Base-by-base conservation (phyloP, 1,284 basidiomycete genomes). In the Mycosarcoma maydis region DNA sequence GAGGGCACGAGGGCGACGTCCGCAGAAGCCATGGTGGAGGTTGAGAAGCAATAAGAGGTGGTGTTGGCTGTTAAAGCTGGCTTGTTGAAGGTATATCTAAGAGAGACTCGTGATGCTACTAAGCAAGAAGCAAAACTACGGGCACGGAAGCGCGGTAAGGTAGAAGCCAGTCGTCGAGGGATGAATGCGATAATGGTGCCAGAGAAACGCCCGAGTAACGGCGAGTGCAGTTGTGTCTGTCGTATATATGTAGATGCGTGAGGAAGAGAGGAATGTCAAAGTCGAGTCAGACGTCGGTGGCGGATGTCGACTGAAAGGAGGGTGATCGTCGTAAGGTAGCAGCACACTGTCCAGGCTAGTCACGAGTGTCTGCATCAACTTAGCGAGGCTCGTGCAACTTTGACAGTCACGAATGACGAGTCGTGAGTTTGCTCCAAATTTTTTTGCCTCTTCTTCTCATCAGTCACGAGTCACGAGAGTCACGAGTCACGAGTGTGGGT, bases 1-100 rank as follows among this genome's bases (percentile, higher is more conserved):
- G 68, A 71, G 27, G 68, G 68, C 61, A 56, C 57, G 16, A 71
- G 61, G 26, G 61, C 68, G 49, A 66, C 44, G 43, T 44, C 51
- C 23, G 68, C 45, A 20, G 66, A 58, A 36, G 59, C 49, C 66
- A 69, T 69, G 49, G 49, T 37, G 47, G 55, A 62, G 26, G 66
- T 62, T 30, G 58, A 57, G 26, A 67, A 67, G n/a, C 33, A 8
- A 7, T 13, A 16, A 13, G 43, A 34, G 33, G 33, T 40, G 4
- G 40, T 20, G 19, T 29, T 23, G 16, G 19, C 29, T 26, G 29
- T 19, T 27, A 19, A 30, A 17, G 39, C 44, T 46, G 32, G 33
- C 11, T 20, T n/a, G 33, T 29, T 22, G 40, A n/a, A 27, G 19
- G 4, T 14, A 16, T 6, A n/a, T 13, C 16, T 27, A 16, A 19